Evolutionary conservation across 1,139 yeast species (phyloP).

Genomic region (Pichia sp.): DNA sequence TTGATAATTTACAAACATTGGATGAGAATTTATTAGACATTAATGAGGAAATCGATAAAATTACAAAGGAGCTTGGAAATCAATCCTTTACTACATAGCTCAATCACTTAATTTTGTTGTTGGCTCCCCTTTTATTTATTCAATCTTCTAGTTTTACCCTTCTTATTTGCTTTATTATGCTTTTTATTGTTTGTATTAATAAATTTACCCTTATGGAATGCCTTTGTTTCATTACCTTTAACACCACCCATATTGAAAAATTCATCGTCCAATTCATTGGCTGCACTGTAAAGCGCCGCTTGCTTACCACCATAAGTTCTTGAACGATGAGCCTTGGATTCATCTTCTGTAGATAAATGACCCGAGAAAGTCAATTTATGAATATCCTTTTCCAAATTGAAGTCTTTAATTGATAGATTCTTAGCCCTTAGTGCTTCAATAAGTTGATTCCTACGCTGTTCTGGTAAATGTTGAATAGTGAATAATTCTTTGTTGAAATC

Average conservation of each 20-base stretch:
- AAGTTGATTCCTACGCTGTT: conserved; percentile 71
- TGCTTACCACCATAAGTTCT: conserved; percentile 66
- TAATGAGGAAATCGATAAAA: conserved; percentile 37
- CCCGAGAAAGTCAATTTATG: conserved; percentile 69
- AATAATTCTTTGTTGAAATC: conserved; percentile 71
- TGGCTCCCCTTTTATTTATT: too few species aligned
- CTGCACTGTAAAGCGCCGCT: conserved; percentile 69
- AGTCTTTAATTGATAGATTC: conserved; percentile 40
- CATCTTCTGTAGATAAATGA: conserved; percentile 48
- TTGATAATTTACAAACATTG: conserved; percentile 66
- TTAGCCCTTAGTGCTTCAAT: conserved; percentile 48
- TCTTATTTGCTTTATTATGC: conserved; percentile 73
- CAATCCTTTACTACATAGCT: conserved; percentile 20
- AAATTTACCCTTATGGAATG: conserved; percentile 55
- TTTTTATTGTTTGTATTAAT: conserved; percentile 41
- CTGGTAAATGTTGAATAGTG: conserved; percentile 57
- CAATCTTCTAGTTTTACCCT: conserved; percentile 22
- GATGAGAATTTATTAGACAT: conserved; percentile 55
- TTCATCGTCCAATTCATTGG: conserved; percentile 75
- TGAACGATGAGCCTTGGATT: conserved; percentile 33
- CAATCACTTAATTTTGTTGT: too few species aligned
- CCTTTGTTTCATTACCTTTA: conserved; percentile 55
- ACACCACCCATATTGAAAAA: conserved; percentile 65
- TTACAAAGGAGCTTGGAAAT: conserved; percentile 55
- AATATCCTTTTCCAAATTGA: conserved; percentile 65